Evolutionary conservation across 225 moss, liverwort and hornwort species (phyloP), one percentile per base, ranked within the genome.

Genomic region (Pseudoscleropodium purum): DNA sequence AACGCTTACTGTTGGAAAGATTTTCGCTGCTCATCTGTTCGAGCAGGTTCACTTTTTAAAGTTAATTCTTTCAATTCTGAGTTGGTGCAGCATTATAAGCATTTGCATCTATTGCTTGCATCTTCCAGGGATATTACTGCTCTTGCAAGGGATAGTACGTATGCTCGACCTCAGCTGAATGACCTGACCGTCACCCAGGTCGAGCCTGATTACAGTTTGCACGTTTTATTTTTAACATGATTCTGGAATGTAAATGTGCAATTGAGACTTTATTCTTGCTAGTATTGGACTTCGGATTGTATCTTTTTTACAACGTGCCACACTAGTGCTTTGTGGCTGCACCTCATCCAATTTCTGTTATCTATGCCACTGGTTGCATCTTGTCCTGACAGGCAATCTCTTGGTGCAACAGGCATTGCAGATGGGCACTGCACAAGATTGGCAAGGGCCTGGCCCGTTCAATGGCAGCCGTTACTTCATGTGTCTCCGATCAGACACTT

Each of bases 121-220:
- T 84, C 75, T 77, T 91, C 79, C 95, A 99, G 99, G 93, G 99
- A 99, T 92, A 99, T 99, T 72, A 99, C 99, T 91, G 97, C 97
- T 89, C 94, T 99, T 94, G 99, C 99, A 85, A 95, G 96, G 94
- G 97, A 99, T 90, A 95, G 95, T 83, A 95, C 97, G 77, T 97
- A 99, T 89, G 95, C 97, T 70, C 96, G 95, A 91, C 95, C 96
- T 86, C 99, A 96, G 90, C 93, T 99, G 57, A 96, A 99, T 94
- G 97, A 96, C 86, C 91, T 99, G 85, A 99, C 99, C 19, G 96
- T 99, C 66, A 91, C 95, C 86, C 95, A 99, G 98, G 98, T 98
- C 56, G 65, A 79, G 36, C 19, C 76, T 36, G 76, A 67, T 82
- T 81, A 63, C 74, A 81, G 74, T 73, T 86, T 66, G 54, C 79